Evolutionary conservation across 2,329 filamentous ascomycete species (phyloP).

Genomic region (Colletotrichum coccodes): DNA sequence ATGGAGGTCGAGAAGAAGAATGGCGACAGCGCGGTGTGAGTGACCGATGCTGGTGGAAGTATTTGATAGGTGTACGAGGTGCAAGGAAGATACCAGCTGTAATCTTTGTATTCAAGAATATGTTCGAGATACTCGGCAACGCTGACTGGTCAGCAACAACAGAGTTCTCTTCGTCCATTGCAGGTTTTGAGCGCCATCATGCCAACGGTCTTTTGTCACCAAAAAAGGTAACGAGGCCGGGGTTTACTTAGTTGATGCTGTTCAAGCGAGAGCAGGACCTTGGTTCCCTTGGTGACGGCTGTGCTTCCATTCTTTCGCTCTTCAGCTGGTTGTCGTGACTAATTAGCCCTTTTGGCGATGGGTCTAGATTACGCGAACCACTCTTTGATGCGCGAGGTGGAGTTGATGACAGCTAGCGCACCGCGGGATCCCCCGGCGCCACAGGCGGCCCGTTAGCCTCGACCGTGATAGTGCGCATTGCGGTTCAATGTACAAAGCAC

Average conservation of each 20-base stretch:
- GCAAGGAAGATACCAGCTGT: background rate
- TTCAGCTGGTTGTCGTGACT: background rate
- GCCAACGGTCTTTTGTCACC: background rate
- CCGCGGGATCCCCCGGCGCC: background rate
- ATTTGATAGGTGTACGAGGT: background rate
- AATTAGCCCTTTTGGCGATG: background rate
- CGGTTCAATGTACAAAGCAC: too few species aligned
- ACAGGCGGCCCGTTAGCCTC: conserved; percentile 2
- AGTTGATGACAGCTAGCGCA: background rate
- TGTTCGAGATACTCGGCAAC: background rate
- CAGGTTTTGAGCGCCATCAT: too few species aligned
- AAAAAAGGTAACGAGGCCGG: too few species aligned
- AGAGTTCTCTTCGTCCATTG: background rate
- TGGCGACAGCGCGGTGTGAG: conserved; percentile 3
- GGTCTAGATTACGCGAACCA: background rate
- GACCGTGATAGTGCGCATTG: background rate
- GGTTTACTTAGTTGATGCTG: too few species aligned
- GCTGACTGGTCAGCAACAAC: background rate
- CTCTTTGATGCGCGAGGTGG: background rate
- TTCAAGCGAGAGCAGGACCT: too few species aligned
- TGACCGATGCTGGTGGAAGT: too few species aligned
- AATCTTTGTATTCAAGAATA: background rate
- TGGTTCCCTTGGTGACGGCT: too few species aligned
- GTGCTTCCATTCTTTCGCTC: background rate
- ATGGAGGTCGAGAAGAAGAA: conserved; percentile 26